phyloP scores from a whole-genome alignment of 176 grass and related monocot species.

The Triticum timopheevii region DNA sequence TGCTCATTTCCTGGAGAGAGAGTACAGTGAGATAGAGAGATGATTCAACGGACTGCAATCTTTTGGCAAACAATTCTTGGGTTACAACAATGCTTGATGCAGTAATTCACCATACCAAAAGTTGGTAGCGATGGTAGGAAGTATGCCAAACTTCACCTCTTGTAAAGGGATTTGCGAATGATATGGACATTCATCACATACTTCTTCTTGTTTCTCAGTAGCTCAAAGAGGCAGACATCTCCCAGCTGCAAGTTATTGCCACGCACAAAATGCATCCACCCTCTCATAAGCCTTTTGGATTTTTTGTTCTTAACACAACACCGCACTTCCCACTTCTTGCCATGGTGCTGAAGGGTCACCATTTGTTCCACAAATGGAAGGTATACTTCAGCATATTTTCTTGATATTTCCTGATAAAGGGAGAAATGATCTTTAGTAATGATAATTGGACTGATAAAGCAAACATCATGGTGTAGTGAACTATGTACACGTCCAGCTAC shows the following conservation, averaged over 20 bases:
- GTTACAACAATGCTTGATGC: neutral
- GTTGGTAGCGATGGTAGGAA: neutral
- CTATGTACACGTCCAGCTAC: too few relatives aligned
- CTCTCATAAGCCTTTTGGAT: neutral
- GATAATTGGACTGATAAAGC: neutral
- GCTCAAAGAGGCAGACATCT: neutral
- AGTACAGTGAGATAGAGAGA: too few relatives aligned
- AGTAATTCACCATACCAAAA: neutral
- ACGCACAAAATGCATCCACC: conserved; percentile 21
- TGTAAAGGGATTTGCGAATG: neutral
- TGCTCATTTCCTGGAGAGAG: neutral
- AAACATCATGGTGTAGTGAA: neutral
- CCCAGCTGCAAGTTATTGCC: conserved; percentile 40
- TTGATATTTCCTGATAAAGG: neutral
- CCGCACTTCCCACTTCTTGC: neutral
- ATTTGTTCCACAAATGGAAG: conserved; percentile 13
- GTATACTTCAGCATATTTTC: neutral
- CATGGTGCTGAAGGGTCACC: neutral
- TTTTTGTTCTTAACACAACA: neutral
- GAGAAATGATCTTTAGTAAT: neutral
- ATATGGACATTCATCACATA: neutral
- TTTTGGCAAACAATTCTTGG: neutral
- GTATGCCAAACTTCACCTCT: neutral
- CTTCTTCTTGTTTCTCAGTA: neutral
- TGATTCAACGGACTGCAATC: neutral